Evolutionary conservation across 2,329 filamentous ascomycete genomes (phyloP), one percentile per base, ranked within the genome.

Genomic region (Aspergillus unguis): DNA sequence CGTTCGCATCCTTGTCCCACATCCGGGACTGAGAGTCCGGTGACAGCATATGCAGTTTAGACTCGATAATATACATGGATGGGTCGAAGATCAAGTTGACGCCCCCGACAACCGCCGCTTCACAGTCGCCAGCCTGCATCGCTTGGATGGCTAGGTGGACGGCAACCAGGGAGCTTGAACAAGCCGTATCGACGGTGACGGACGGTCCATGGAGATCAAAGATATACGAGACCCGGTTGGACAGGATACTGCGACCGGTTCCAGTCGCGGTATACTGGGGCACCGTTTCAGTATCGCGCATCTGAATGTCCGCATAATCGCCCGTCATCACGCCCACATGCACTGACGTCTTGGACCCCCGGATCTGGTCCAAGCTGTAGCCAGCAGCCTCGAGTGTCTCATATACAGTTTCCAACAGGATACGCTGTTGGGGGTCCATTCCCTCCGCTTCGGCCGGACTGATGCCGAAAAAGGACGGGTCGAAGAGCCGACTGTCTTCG

Each of bases 1-100:
- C 78, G 48, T 73, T 68, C 0, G 72, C 75, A 8, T 64, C 58
- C 5, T 66, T 56, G 51, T 77, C 76, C 45, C 71, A 75, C 2
- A 60, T 66, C 26, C 67, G 55, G 29, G 63, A 71, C 23, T 48
- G 56, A 2, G 66, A 63, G 32, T 67, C 63, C 6, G 63, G 58
- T 8, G 63, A 67, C 3, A 48, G 2, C 27, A 48, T 40, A 4
- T 40, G 10, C 26, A 48, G 5, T 2, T 29, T 40, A 9, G 11
- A 25, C 17, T 38, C 25, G 3, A 17, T n/a, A 17, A 32, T 31
- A 7, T 32, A 48, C 7, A 11, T 40, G 5, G 64, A 61, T 17
- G 62, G 64, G n/a, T 59, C 61, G 2, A 67, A 53, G 3, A 66
- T 56, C 2, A 66, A 17, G 46, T 66, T 67, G 3, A 60, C 54